Base-by-base conservation (phyloP, 2,329 filamentous ascomycete genomes). In the Colletotrichum noveboracense region DNA sequence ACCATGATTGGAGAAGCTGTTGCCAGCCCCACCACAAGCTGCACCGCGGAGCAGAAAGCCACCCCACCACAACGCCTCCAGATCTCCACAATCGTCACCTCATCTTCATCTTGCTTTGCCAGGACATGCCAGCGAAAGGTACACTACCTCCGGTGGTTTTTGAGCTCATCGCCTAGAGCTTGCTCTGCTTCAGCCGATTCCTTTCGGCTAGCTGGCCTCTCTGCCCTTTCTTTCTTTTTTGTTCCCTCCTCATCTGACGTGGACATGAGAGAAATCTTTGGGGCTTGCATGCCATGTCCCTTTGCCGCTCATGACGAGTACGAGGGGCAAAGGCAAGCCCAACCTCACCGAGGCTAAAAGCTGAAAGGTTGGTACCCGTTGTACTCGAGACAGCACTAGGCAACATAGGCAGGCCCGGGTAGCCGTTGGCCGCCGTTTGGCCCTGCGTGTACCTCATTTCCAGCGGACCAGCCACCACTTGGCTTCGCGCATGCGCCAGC, bases 391-490 rank as follows among this genome's bases (percentile, higher is more conserved):
- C 73, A 75, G 9, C 69, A 64, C 73, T 72, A 72, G 69, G 73
- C 69, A 56, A 21, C 60, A 32, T 62, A 71, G 68, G 58, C 62
- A 75, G 55, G 66, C 32, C 58, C 72, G 71, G 65, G 76, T 58
- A 76, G 76, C 76, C 76, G 76, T 74, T 76, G 74, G 73, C 58
- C 70, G 76, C 76, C 73, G 73, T 76, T 76, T 74, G 58, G 72
- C 72, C 56, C 61, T 48, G 64, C 48, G 60, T 75, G 74, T 73
- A 56, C 66, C 75, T 77, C 72, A 77, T 77, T 77, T 77, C 75
- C 75, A 68, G 70, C 67, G 55, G 61, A 16, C 75, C 75, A 71
- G 68, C 75, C 76, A 77, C 71, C 43, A 64, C 56, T 75, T 71
- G 69, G 65, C 76, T 76, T 73, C 75, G 61, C 66, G 65, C 68